These are phyloP conservation scores for Tulasnella calospora DNA, from an alignment of 768 basidiomycete genomes.

Conservation along the genomic window DNA sequence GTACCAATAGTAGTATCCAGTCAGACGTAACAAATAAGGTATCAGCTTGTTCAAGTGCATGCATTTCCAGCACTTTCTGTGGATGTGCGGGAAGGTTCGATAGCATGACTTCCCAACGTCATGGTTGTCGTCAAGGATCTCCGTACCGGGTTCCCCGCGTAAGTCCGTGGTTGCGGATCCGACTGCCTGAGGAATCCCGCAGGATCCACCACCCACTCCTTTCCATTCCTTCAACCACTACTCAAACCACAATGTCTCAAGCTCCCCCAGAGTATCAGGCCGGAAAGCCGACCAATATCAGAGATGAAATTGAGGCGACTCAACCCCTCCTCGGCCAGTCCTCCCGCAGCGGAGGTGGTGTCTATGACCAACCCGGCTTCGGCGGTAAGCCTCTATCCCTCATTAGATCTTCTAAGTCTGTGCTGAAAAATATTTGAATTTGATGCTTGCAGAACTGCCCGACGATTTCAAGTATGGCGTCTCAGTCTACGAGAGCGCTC, in stretches of 20 bases:
- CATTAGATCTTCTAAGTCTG: not conserved
- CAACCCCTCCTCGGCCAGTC: conserved; percentile 18
- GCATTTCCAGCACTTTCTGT: not conserved
- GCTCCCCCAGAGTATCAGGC: not conserved
- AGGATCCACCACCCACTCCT: conserved; percentile 1
- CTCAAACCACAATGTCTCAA: not conserved
- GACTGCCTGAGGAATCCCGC: not conserved
- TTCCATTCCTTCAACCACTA: conserved; percentile 4
- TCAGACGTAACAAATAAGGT: not conserved
- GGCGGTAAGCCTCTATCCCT: not conserved
- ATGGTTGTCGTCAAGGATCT: not conserved
- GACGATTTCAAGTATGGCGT: conserved; percentile 97
- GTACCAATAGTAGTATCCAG: not conserved
- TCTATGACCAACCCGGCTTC: conserved; percentile 17
- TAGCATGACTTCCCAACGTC: not conserved
- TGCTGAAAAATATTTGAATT: not conserved
- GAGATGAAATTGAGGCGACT: not conserved
- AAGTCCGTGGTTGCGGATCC: not conserved
- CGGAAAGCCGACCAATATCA: not conserved
- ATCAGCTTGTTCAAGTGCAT: not conserved
- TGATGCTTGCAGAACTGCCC: conserved; percentile 51
- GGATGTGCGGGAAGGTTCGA: not conserved
- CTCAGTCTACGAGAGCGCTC: conserved; percentile 68
- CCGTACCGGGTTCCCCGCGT: not conserved
- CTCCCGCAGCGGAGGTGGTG: conserved; percentile 20